These are phyloP conservation scores for Hypoxylon fragiforme DNA, from an alignment of 495 filamentous ascomycete genomes.

Conservation along the genomic window DNA sequence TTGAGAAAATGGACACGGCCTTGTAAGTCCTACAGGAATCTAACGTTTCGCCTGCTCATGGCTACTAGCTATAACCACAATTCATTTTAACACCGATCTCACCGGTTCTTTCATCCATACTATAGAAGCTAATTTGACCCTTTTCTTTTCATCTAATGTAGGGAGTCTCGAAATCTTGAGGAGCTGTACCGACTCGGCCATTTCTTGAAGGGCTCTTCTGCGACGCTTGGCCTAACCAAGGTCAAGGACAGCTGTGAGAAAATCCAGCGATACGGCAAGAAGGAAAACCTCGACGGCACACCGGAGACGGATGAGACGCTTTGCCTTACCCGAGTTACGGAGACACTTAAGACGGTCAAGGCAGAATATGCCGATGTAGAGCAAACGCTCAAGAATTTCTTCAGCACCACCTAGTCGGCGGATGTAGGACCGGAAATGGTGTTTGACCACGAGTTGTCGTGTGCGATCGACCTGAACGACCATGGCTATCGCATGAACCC, in stretches of 20 bases:
- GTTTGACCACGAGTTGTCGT: conserved; percentile 17
- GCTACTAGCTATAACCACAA: neutral
- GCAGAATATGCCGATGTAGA: conserved; percentile 77
- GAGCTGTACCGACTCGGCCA: conserved; percentile 84
- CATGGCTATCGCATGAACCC: conserved; percentile 16
- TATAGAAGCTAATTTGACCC: conserved; percentile 19
- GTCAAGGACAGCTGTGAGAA: conserved; percentile 93
- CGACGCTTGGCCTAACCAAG: conserved; percentile 88
- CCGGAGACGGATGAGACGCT: conserved; percentile 63
- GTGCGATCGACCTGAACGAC: conserved; percentile 19
- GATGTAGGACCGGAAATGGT: neutral
- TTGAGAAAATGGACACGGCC: conserved; percentile 77
- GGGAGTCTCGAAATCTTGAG: conserved; percentile 64
- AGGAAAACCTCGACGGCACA: conserved; percentile 75
- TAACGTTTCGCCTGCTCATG: conserved; percentile 3
- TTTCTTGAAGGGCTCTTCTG: conserved; percentile 97
- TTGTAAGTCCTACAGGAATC: conserved; percentile 61
- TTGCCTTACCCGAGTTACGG: conserved; percentile 68
- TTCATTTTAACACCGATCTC: conserved; percentile 9
- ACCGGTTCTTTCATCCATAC: neutral
- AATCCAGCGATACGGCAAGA: conserved; percentile 88
- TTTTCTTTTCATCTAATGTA: conserved; percentile 45
- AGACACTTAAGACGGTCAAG: conserved; percentile 71
- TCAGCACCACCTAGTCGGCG: conserved; percentile 45
- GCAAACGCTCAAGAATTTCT: conserved; percentile 71